These are phyloP conservation scores for Penicillium robsamsonii DNA, from an alignment of 495 filamentous ascomycete species.

Conservation along the genomic window DNA sequence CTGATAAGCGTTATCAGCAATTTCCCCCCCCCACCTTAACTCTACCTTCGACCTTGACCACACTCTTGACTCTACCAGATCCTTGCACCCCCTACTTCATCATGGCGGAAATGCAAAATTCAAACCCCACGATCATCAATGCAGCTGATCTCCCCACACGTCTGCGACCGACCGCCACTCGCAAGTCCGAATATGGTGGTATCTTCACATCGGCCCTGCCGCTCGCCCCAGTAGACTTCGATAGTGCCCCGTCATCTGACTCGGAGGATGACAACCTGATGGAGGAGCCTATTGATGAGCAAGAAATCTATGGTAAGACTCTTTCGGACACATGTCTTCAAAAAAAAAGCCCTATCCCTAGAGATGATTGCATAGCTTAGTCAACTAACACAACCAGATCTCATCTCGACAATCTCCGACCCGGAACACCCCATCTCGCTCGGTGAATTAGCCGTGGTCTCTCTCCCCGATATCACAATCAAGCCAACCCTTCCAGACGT, in stretches of 20 bases:
- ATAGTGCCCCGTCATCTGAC: conserved; percentile 33
- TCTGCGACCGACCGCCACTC: conserved; percentile 48
- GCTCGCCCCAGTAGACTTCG: conserved; percentile 31
- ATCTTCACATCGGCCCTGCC: conserved; percentile 37
- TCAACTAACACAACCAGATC: conserved; percentile 54
- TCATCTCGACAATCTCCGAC: conserved; percentile 90
- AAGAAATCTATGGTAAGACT: conserved; percentile 85
- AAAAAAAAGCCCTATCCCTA: neutral
- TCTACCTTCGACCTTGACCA: neutral
- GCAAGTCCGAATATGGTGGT: conserved; percentile 42
- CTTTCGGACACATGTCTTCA: neutral
- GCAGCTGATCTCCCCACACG: conserved; percentile 87
- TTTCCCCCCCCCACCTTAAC: conserved; percentile 3
- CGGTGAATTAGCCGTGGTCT: conserved; percentile 88
- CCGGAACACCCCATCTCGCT: conserved; percentile 94
- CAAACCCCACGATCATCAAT: conserved; percentile 90
- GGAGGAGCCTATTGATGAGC: conserved; percentile 86
- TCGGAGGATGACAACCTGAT: conserved; percentile 60
- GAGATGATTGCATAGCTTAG: conserved; percentile 1
- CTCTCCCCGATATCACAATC: conserved; percentile 85
- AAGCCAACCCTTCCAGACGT: conserved; percentile 56
- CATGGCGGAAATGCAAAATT: conserved; percentile 69
- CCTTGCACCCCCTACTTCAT: conserved; percentile 6
- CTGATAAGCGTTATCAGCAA: conserved; percentile 1
- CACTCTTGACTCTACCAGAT: neutral